Conservation (phyloP, 805 yeast genomes). For the Millerozyma miso region DNA sequence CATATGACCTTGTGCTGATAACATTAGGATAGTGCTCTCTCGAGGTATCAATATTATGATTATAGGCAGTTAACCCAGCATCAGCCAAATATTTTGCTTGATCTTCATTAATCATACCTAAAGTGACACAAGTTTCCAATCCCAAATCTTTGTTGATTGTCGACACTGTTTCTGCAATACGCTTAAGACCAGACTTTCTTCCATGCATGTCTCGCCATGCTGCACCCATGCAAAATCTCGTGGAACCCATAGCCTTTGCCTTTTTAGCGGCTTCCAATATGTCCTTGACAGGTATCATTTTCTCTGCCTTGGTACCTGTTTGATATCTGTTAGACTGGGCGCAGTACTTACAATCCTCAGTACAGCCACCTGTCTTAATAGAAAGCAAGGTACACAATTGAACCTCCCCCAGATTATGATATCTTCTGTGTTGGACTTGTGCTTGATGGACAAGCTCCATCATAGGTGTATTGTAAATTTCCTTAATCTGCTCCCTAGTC, state of each 20-base stretch:
- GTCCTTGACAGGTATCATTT: constrained; percentile 55
- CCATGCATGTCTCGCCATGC: constrained; percentile 88
- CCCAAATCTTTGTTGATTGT: constrained; percentile 56
- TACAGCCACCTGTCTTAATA: constrained; percentile 77
- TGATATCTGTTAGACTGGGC: constrained; percentile 67
- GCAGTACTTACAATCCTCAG: constrained; percentile 80
- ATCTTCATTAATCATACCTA: constrained; percentile 70
- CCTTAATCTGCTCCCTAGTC: constrained; percentile 57
- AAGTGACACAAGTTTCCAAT: constrained; percentile 75
- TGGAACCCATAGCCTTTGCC: constrained; percentile 68
- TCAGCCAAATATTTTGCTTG: constrained; percentile 57
- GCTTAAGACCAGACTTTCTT: constrained; percentile 60
- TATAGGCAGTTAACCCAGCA: constrained; percentile 78
- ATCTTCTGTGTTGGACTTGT: constrained; percentile 60
- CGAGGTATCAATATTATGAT: constrained; percentile 78
- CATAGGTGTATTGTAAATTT: constrained; percentile 63
- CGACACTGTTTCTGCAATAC: constrained; percentile 60
- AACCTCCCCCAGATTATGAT: constrained; percentile 65
- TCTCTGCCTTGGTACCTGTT: constrained; percentile 71
- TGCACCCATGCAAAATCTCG: constrained; percentile 81
- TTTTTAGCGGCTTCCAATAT: constrained; percentile 60
- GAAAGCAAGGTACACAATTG: constrained; percentile 73
- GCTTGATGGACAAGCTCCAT: constrained; percentile 57
- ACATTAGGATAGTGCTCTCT: constrained; percentile 73
- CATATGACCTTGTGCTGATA: constrained; percentile 65